phyloP scores from a whole-genome alignment of 441 rosid species.

The Euphorbia schlechtendalii region DNA sequence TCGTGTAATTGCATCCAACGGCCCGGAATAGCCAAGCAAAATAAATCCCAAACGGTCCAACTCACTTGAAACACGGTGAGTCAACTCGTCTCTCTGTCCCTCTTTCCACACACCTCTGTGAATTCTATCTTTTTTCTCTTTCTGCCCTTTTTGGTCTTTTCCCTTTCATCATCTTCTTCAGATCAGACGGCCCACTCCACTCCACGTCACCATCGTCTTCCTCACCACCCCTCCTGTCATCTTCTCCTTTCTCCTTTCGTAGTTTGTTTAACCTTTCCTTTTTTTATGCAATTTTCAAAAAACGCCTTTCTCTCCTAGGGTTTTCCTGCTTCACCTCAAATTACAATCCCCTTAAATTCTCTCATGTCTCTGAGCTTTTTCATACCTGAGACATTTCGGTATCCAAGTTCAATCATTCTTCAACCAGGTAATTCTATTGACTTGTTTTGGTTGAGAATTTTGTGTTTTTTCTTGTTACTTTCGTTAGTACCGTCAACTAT shows the following conservation, averaged over 20 bases:
- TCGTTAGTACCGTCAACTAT: not conserved
- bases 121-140: slow-evolving; percentile 10
- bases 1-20: no score
- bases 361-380: slow-evolving; percentile 1
- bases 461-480: not conserved
- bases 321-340: slow-evolving; percentile 24
- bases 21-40: no score
- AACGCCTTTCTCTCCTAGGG: no score
- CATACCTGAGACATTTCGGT: slow-evolving; percentile 11
- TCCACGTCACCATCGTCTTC: slow-evolving; percentile 95
- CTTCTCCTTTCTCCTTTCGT: slow-evolving; percentile 18
- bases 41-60: no score
- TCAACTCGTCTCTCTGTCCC: slow-evolving; percentile 7
- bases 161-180: slow-evolving; percentile 14
- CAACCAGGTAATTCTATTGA: slow-evolving; percentile 28
- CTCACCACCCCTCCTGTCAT: slow-evolving; percentile 36
- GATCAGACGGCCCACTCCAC: slow-evolving; percentile 55
- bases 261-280: not conserved
- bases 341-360: slow-evolving; percentile 8
- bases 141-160: slow-evolving; percentile 79
- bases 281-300: no score
- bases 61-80: no score
- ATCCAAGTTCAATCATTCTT: slow-evolving; percentile 6
- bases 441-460: not conserved
- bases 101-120: not conserved